Percentiles rank a stretch among this genome's conserved stretches.
Conservation (phyloP, 305 asterid genomes). For the Solanum chacoense region DNA sequence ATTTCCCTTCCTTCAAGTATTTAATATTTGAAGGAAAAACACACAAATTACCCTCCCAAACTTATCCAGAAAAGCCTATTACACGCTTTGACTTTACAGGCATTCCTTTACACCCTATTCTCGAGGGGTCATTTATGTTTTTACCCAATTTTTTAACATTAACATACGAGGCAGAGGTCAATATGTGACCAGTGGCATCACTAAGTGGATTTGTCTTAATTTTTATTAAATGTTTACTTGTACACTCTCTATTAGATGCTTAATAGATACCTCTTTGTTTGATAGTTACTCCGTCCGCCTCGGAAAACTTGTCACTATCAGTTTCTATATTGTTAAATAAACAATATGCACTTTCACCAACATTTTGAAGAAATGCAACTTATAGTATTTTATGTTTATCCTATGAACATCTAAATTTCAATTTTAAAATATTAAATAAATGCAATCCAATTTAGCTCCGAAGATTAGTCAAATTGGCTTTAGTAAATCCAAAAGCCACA, state of each 20-base stretch:
- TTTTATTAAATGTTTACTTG: background rate
- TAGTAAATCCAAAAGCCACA: background rate
- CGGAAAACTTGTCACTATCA: background rate
- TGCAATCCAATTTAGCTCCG: background rate
- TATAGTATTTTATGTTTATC: background rate
- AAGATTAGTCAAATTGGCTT: background rate
- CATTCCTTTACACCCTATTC: background rate
- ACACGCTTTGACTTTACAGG: background rate
- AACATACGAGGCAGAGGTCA: background rate
- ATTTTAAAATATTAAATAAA: background rate
- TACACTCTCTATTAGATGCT: background rate
- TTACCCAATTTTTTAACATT: background rate
- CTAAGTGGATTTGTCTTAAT: background rate
- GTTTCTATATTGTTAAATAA: background rate
- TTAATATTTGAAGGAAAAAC: background rate
- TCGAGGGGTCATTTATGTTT: background rate
- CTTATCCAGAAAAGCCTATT: background rate
- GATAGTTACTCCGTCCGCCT: background rate
- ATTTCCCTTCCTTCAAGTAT: background rate
- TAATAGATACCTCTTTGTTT: background rate
- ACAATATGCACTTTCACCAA: too few species aligned
- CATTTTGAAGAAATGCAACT: background rate
- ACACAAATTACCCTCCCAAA: background rate
- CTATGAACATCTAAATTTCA: background rate
- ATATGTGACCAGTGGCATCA: background rate